These are phyloP conservation scores for Ascodesmis nigricans DNA, from an alignment of 495 filamentous ascomycete species.

Conservation along the genomic window DNA sequence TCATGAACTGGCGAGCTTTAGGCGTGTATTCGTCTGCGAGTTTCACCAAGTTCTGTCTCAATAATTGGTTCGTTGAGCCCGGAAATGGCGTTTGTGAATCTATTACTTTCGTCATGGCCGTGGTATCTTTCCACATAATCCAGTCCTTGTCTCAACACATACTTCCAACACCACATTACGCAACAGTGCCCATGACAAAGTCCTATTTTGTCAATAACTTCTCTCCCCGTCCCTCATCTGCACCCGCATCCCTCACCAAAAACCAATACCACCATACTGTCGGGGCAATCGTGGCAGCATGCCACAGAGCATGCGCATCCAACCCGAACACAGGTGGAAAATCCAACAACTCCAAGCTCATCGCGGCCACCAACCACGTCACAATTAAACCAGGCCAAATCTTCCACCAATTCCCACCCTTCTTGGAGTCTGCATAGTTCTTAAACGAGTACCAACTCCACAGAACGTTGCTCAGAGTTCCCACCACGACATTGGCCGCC, in stretches of 20 bases:
- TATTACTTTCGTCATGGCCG: too few relatives aligned
- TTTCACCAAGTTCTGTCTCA: too few relatives aligned
- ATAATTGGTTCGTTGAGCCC: too few relatives aligned
- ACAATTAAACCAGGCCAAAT: constrained; percentile 85
- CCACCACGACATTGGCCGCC: constrained; percentile 72
- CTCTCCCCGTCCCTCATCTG: too few relatives aligned
- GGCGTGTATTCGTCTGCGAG: too few relatives aligned
- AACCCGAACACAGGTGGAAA: constrained; percentile 71
- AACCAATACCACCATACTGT: constrained; percentile 89
- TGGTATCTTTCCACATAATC: too few relatives aligned
- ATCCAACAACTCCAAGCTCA: constrained; percentile 88
- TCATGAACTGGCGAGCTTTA: too few relatives aligned
- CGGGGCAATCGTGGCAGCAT: constrained; percentile 74
- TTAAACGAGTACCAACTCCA: constrained; percentile 69
- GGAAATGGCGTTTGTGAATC: too few relatives aligned
- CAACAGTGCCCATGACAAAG: too few relatives aligned
- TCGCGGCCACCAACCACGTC: constrained; percentile 73
- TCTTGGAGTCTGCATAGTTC: constrained; percentile 43
- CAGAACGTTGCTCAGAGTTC: constrained; percentile 55
- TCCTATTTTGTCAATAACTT: too few relatives aligned
- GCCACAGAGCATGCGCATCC: constrained; percentile 93
- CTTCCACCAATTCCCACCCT: constrained; percentile 54
- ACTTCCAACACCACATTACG: too few relatives aligned
- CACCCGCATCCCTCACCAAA: constrained; percentile 1
- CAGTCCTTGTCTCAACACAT: too few relatives aligned